Percentiles rank a stretch among this genome's conserved stretches.
Conservation (phyloP, 768 basidiomycete genomes). For the Xerocomellus amylosporus region DNA sequence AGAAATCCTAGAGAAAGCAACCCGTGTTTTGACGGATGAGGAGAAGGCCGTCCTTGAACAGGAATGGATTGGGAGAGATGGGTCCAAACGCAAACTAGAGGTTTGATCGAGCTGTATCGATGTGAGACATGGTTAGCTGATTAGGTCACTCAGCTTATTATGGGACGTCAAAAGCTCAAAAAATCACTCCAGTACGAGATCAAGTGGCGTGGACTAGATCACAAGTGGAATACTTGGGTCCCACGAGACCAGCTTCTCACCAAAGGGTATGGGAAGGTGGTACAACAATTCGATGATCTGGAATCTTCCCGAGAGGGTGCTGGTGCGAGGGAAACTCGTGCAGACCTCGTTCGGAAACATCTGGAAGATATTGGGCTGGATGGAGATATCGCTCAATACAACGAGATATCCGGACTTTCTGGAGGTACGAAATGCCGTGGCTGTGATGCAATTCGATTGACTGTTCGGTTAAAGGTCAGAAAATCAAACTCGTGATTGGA, state of each 20-base stretch:
- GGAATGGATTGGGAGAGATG: constrained; percentile 90
- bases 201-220: constrained; percentile 81
- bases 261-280: constrained; percentile 85
- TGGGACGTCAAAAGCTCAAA: constrained; percentile 97
- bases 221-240: constrained; percentile 89
- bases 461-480: constrained; percentile 61
- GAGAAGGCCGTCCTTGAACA: constrained; percentile 76
- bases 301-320: constrained; percentile 96
- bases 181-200: constrained; percentile 93
- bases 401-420: constrained; percentile 91
- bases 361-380: constrained; percentile 94
- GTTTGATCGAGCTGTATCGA: constrained; percentile 38
- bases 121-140: constrained; percentile 17
- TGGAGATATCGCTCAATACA: constrained; percentile 97
- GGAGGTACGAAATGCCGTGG: constrained; percentile 57
- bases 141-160: constrained; percentile 53
- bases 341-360: constrained; percentile 81
- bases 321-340: constrained; percentile 82
- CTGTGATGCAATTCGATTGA: constrained; percentile 13
- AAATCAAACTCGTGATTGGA: constrained; percentile 94
- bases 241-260: constrained; percentile 80
- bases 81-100: constrained; percentile 89
- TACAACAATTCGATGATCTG: constrained; percentile 94
- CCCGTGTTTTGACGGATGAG: constrained; percentile 85
- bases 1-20: constrained; percentile 88